A percentile compares a stretch with the other conserved stretches of the same genome.
Conservation (phyloP, 2,329 filamentous ascomycete genomes). For the Phyllosticta citriasiana region DNA sequence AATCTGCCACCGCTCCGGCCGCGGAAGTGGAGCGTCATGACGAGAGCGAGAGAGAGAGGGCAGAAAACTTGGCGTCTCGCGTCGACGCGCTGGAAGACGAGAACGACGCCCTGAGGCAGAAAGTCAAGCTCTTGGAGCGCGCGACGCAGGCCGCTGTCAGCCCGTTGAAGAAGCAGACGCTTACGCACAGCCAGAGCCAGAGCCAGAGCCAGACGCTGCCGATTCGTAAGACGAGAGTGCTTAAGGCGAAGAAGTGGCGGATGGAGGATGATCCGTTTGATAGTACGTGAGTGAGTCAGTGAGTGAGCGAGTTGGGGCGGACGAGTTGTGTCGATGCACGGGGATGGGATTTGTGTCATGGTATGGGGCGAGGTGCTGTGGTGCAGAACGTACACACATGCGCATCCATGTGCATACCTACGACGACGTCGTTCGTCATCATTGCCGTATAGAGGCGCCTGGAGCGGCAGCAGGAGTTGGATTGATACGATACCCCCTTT, state of each 20-base stretch:
- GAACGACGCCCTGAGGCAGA: conserved; percentile 33
- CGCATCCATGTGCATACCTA: too few species aligned
- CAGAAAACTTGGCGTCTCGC: conserved; percentile 17
- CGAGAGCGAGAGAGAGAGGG: conserved; percentile 24
- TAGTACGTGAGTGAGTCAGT: background rate
- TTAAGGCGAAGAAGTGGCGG: conserved; percentile 40
- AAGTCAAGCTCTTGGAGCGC: conserved; percentile 30
- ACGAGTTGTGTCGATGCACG: too few species aligned
- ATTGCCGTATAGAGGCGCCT: too few species aligned
- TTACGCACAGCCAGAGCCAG: too few species aligned
- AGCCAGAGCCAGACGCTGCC: background rate
- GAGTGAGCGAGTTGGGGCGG: background rate
- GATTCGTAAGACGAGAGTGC: conserved; percentile 33
- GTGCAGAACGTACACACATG: background rate
- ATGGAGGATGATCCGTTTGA: conserved; percentile 8
- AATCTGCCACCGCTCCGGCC: conserved; percentile 20
- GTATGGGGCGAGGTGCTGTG: too few species aligned
- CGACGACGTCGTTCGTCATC: too few species aligned
- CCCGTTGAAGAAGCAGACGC: background rate
- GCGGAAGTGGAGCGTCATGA: conserved; percentile 32
- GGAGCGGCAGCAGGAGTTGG: too few species aligned
- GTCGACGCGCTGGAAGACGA: conserved; percentile 35
- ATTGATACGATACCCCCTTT: too few species aligned
- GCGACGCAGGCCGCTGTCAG: conserved; percentile 22
- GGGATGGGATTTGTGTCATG: too few species aligned